Conservation (phyloP, 192 early-diverging fungal genomes). For the Gonapodya sp. region DNA sequence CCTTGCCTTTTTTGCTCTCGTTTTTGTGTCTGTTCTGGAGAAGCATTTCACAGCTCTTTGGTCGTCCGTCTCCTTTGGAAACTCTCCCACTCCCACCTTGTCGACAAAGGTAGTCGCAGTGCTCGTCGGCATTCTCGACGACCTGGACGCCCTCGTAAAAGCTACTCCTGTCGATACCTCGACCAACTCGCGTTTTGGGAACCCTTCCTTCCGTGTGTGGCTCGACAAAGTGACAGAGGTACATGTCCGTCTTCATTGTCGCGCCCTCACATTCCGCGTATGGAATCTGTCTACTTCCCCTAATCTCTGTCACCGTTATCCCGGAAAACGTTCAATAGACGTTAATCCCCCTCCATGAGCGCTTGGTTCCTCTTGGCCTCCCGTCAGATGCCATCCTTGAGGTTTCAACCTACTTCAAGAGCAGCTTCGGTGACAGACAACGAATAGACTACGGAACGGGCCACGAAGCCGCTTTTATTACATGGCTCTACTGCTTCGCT, state of each 20-base stretch:
- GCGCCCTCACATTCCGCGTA: background rate
- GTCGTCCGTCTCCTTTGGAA: no score
- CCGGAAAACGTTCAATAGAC: background rate
- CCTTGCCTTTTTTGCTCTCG: no score
- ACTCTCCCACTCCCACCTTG: no score
- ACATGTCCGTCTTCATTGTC: background rate
- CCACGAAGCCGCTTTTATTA: slow-evolving; percentile 84
- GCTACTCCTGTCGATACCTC: slow-evolving; percentile 69
- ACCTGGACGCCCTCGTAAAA: slow-evolving; percentile 56
- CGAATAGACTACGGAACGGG: slow-evolving; percentile 96
- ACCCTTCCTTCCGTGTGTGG: slow-evolving; percentile 82
- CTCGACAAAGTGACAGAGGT: slow-evolving; percentile 44
- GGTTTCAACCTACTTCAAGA: slow-evolving; percentile 58
- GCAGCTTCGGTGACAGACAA: slow-evolving; percentile 74
- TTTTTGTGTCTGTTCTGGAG: background rate
- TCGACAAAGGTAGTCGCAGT: slow-evolving; percentile 30
- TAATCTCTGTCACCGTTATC: background rate
- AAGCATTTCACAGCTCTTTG: background rate
- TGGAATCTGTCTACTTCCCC: no score
- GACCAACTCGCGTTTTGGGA: slow-evolving; percentile 77
- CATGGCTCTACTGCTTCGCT: slow-evolving; percentile 73
- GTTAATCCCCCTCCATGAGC: background rate
- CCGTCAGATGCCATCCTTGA: slow-evolving; percentile 51
- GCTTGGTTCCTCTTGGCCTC: slow-evolving; percentile 21
- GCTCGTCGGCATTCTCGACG: slow-evolving; percentile 53